Percentiles rank a stretch among this genome's conserved stretches.
Conservation (phyloP, 177 flowering plant species). For the Vitis hybrid region DNA sequence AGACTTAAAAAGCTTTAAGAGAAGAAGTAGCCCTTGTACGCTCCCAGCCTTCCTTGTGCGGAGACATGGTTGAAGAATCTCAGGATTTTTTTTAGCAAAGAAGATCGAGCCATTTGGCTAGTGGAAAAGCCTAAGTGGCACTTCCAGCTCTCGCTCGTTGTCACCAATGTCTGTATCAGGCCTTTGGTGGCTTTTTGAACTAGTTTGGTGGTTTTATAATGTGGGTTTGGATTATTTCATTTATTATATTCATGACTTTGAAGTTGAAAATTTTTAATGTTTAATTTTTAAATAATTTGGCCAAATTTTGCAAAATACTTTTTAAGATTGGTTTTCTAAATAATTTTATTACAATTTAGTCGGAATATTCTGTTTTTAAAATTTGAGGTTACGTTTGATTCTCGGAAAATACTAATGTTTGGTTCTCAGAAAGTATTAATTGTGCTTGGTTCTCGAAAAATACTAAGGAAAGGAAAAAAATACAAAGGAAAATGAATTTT, state of each 20-base stretch:
- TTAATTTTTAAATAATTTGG: not conserved
- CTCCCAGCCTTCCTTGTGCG: slow-evolving; percentile 88
- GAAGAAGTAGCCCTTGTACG: slow-evolving; percentile 81
- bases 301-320: no score
- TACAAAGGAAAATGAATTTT: no score
- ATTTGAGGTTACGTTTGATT: no score
- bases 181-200: slow-evolving; percentile 4
- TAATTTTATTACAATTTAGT: no score
- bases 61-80: slow-evolving; percentile 84
- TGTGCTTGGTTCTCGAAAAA: no score
- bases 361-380: no score
- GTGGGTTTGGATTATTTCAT: not conserved
- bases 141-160: slow-evolving; percentile 84
- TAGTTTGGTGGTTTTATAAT: no score
- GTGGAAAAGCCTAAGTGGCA: slow-evolving; percentile 84
- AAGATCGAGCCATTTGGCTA: slow-evolving; percentile 79
- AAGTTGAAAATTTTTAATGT: not conserved
- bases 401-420: no score
- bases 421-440: no score
- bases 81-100: slow-evolving; percentile 76
- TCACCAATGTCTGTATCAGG: slow-evolving; percentile 86
- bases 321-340: no score
- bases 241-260: not conserved
- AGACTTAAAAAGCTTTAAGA: slow-evolving; percentile 79
- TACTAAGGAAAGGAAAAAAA: no score